Evolutionary conservation across 1,139 yeast genomes (phyloP), one percentile per base, ranked within the genome.

Genomic region (Hemisphaericaspora lyxosophila): DNA sequence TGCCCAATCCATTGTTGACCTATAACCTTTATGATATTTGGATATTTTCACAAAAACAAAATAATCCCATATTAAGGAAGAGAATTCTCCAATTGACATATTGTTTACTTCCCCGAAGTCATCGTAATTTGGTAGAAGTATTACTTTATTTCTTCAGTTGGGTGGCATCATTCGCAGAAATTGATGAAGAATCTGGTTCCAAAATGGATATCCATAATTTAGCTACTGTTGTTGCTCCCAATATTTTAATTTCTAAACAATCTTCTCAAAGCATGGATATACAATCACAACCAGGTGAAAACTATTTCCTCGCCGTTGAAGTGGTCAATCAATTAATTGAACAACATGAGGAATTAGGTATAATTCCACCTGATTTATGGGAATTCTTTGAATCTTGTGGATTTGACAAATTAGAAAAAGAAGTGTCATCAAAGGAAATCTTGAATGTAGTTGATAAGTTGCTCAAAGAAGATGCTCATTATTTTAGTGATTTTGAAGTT

Each of bases 191-290:
- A 49, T 78, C 78, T 18, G 98, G 98, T 0, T 89, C 97, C 6
- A 92, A 90, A 64, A 94, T 94, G 99, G 97, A 92, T 57, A 78
- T 85, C 25, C 96, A 90, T 57, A 94, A 94, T 58, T 71, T 94
- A 45, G 96, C 98, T 1, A 92, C 98, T 0, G 99, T 94, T 4
- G 75, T 94, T 38, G 86, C 97, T 0, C 99, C 99, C 1, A 94
- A 92, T 52, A 81, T 94, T 33, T 68, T 94, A 28, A 84, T 84
- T 49, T 58, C 78, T 7, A 63, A 69, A 47, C 72, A 70, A 19
- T 46, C 55, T 1, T 47, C 62, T 3, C 63, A 56, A 6, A 32
- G 22, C 20, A 29, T 35, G 20, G 38, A 38, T 25, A 23, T 24
- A 5, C 37, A 34, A 19, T 5, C 32, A 11, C 67, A 60, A 40